Conservation (phyloP, 116 monocot species). For the Posidonia oceanica region DNA sequence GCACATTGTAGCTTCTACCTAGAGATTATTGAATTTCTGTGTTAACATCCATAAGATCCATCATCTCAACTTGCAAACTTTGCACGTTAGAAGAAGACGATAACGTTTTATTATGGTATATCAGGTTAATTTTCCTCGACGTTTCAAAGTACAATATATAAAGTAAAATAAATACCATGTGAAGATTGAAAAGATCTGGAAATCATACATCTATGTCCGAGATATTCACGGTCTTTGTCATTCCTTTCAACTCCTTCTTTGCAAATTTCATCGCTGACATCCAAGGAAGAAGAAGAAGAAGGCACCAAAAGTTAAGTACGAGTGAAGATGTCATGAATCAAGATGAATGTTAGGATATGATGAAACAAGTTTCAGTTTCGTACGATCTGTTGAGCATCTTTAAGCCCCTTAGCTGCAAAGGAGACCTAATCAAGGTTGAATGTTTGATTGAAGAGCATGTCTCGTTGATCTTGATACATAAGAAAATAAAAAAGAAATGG, state of each 20-base stretch:
- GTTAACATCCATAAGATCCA: conserved; percentile 89
- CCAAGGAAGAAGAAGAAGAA: conserved; percentile 24
- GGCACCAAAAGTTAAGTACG: background rate
- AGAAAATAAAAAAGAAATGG: conserved; percentile 1
- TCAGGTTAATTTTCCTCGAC: background rate
- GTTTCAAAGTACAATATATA: background rate
- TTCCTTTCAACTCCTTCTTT: conserved; percentile 92
- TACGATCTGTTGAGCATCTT: conserved; percentile 99
- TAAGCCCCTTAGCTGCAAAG: conserved; percentile 80
- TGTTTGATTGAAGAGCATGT: conserved; percentile 91
- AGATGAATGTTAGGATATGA: background rate
- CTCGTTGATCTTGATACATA: conserved; percentile 90
- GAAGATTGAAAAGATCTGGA: background rate
- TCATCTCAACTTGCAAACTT: conserved; percentile 99
- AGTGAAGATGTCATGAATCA: background rate
- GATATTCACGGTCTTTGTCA: conserved; percentile 90
- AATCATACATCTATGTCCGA: conserved; percentile 74
- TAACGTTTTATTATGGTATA: too few relatives aligned
- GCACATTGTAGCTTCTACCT: conserved; percentile 85
- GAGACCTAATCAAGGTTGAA: conserved; percentile 94
- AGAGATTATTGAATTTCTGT: conserved; percentile 88
- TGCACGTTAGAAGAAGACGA: conserved; percentile 4
- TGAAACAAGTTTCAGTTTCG: background rate
- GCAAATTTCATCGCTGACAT: conserved; percentile 75
- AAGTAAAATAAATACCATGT: background rate